Conservation (phyloP, 2,329 filamentous ascomycete species). For the Aspergillus transmontanensis region DNA sequence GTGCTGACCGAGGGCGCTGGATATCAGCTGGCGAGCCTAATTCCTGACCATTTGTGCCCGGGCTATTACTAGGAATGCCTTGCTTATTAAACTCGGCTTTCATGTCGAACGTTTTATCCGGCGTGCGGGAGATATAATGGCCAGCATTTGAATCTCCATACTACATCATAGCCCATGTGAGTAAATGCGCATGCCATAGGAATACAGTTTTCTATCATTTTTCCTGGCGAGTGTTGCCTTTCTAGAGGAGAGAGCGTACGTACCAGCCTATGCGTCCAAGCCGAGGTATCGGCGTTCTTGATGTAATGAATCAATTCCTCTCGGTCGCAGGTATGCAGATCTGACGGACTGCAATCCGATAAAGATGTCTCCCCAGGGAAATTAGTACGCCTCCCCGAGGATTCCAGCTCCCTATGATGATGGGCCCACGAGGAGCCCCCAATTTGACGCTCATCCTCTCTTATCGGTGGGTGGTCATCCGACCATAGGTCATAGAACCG, state of each 20-base stretch:
- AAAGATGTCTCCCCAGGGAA: conserved; percentile 18
- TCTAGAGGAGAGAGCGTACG: conserved; percentile 21
- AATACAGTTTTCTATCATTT: neutral
- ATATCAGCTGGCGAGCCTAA: conserved; percentile 65
- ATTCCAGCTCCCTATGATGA: conserved; percentile 12
- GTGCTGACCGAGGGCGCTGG: conserved; percentile 76
- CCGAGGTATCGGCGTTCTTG: conserved; percentile 75
- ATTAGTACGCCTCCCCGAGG: conserved; percentile 18
- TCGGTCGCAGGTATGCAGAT: conserved; percentile 55
- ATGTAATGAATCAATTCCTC: conserved; percentile 80
- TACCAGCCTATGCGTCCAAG: conserved; percentile 69
- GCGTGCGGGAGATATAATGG: conserved; percentile 29
- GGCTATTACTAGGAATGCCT: conserved; percentile 17
- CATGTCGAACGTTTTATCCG: conserved; percentile 22
- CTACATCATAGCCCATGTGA: conserved; percentile 13
- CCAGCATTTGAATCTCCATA: conserved; percentile 12
- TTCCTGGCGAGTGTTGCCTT: neutral
- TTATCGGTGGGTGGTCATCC: conserved; percentile 21
- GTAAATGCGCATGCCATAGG: neutral
- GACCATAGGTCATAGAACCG: conserved; percentile 30
- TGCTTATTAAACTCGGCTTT: conserved; percentile 18
- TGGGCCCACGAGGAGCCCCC: conserved; percentile 15
- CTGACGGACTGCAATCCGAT: conserved; percentile 20
- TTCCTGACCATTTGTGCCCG: conserved; percentile 42
- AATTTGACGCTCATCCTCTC: conserved; percentile 12